Evolutionary conservation across 2,329 filamentous ascomycete genomes (phyloP), one percentile per base, ranked within the genome.

Genomic region (Knufia petricola): DNA sequence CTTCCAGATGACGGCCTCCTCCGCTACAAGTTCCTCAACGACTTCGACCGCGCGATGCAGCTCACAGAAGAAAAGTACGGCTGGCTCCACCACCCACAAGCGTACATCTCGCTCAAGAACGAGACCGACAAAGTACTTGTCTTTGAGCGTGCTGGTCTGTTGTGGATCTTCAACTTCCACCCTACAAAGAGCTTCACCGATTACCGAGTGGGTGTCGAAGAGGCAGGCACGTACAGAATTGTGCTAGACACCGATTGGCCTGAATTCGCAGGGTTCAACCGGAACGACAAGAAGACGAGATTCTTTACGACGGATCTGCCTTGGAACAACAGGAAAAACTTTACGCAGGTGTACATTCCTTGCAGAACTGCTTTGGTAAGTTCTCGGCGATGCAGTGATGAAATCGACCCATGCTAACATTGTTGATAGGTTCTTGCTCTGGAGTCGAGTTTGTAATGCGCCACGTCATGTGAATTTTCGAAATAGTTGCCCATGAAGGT

Each of bases 121-220:
- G 88, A 96, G 63, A 73, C 68, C 17, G 92, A 98, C 70, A 98
- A 96, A 71, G 82, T 96, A 37, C 80, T 98, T 55, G 89, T 95
- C 2, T 98, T 95, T 64, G 92, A 98, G 72, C 80, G 92, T 26
- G 92, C 81, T 1, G 89, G 89, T 0, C 70, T 95, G 50, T 73
- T 98, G 9, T 98, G 89, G 74, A 77, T 95, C 59, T 96, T 98
- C 76, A 98, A 98, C 70, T 95, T 96, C 75, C 82, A 96, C 64
- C 81, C 86, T 0, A 79, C 78, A 23, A 70, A 83, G 57, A 95
- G 87, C 66, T 98, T 85, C 68, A 82, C 83, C 9, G 92, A 96
- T 67, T 98, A 95, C 65, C 81, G 90, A 31, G 83, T 98, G 40
- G 92, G 92, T 15, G 76, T 98, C 32, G 87, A 96, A 45, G 73